Evolutionary conservation across 2,329 filamentous ascomycete genomes (phyloP).

Genomic region (Microsporum audouinii): DNA sequence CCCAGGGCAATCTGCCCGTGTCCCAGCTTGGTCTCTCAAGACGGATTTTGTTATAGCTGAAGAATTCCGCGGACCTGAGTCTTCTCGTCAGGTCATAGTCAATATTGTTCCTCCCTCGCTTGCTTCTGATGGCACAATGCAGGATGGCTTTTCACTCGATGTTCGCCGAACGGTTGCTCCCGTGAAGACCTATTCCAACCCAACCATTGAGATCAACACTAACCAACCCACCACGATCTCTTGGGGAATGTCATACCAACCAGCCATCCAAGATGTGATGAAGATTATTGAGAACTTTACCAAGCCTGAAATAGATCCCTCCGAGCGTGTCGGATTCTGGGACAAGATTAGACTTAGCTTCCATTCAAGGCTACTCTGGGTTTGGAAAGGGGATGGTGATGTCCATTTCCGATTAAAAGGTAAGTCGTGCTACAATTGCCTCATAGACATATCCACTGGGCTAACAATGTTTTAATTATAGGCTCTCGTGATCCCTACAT

Average conservation of each 20-base stretch:
- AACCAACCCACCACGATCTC: constrained; percentile 84
- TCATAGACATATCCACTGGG: neutral
- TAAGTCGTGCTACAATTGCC: constrained; percentile 20
- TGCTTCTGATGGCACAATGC: constrained; percentile 43
- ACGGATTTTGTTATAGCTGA: constrained; percentile 94
- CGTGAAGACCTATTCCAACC: constrained; percentile 92
- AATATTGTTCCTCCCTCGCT: constrained; percentile 66
- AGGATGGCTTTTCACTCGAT: constrained; percentile 66
- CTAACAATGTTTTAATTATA: constrained; percentile 15
- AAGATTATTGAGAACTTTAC: constrained; percentile 97
- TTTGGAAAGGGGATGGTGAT: constrained; percentile 93
- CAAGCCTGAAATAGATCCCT: constrained; percentile 86
- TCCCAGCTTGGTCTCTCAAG: constrained; percentile 71
- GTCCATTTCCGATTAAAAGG: constrained; percentile 88
- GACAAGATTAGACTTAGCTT: constrained; percentile 93
- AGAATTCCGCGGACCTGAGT: constrained; percentile 72
- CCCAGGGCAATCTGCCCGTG: constrained; percentile 62
- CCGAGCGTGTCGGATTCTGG: constrained; percentile 93
- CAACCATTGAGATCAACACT: constrained; percentile 85
- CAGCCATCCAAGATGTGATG: constrained; percentile 99
- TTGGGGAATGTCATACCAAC: constrained; percentile 96
- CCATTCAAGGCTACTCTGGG: constrained; percentile 76
- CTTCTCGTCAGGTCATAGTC: constrained; percentile 67
- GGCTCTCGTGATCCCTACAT: constrained; percentile 81
- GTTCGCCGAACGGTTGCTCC: constrained; percentile 85